phyloP scores from a whole-genome alignment of 768 basidiomycete genomes.

The Zangia roseola region DNA sequence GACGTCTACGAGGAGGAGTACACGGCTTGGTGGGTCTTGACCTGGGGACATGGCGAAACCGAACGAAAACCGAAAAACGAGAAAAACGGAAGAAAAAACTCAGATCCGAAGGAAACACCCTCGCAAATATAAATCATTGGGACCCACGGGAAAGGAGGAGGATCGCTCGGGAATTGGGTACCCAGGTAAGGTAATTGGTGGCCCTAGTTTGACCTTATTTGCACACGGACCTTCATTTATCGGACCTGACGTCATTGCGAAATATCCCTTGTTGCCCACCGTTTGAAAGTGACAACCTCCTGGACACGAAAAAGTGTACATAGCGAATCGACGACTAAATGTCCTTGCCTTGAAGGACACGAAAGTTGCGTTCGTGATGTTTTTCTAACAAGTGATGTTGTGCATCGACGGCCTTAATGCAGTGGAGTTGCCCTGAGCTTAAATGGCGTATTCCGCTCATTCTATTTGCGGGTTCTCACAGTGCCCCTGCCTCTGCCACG shows the following conservation, averaged over 20 bases:
- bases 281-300: no score
- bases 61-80: background rate
- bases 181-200: background rate
- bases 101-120: background rate
- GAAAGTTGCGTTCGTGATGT: no score
- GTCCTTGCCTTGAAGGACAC: no score
- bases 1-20: conserved; percentile 60
- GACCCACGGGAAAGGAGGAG: background rate
- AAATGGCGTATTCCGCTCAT: background rate
- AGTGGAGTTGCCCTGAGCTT: background rate
- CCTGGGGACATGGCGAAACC: conserved; percentile 18
- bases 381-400: no score
- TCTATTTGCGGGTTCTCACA: background rate
- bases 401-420: background rate
- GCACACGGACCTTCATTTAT: conserved; percentile 1
- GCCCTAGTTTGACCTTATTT: conserved; percentile 13
- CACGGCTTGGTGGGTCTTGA: conserved; percentile 32
- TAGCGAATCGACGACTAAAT: no score
- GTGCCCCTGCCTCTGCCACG: background rate
- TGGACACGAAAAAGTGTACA: no score
- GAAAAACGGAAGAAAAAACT: background rate
- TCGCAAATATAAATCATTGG: conserved; percentile 15
- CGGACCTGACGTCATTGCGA: conserved; percentile 26
- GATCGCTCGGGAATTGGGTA: background rate
- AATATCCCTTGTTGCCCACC: no score